Evolutionary conservation across 345 rosid species (phyloP), one percentile per base, ranked within the genome.

Genomic region (Angophora floribunda): DNA sequence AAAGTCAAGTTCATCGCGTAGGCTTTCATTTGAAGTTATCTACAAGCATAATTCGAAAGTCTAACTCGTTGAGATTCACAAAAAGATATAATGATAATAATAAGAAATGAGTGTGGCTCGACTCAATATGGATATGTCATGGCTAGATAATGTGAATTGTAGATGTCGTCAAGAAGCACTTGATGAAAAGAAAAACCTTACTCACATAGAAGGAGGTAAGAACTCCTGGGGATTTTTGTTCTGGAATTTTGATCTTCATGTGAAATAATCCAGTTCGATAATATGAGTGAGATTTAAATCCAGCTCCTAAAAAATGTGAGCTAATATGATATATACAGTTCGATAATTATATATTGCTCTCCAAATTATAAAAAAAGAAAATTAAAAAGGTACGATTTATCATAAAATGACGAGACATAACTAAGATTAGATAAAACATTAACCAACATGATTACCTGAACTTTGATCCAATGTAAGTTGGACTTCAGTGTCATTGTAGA

Each of bases 161-260:
- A 36, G 45, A 75, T 75, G 49, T 36, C 36, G 26, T 75, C 26
- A 9, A 75, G 82, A 22, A 75, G 26, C 82, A 36, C 26, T 36
- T 5, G 49, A 36, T 36, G 82, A 87, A 51, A 87, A 63, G 85
- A 44, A 88, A 88, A 59, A n/a, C 17, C 88, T 13, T 13, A 15
- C 86, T 86, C 78, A 90, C 91, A 57, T 90, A 85, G 87, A 86
- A 88, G 11, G 88, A 70, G 24, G 90, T 85, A 49, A 90, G 45
- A 47, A 87, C 80, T 36, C 91, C 88, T 45, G 86, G 28, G 9
- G 89, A 90, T 52, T 88, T 65, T 21, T 84, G 70, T 3, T 26
- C 57, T 36, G 89, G 90, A 44, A 88, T 28, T 86, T 88, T 86
- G 70, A 87, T 88, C 78, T 51, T 84, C 49, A 88, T 67, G 50